These are phyloP conservation scores for Teratosphaeria viscida DNA, from an alignment of 2,329 filamentous ascomycete species.

Conservation along the genomic window DNA sequence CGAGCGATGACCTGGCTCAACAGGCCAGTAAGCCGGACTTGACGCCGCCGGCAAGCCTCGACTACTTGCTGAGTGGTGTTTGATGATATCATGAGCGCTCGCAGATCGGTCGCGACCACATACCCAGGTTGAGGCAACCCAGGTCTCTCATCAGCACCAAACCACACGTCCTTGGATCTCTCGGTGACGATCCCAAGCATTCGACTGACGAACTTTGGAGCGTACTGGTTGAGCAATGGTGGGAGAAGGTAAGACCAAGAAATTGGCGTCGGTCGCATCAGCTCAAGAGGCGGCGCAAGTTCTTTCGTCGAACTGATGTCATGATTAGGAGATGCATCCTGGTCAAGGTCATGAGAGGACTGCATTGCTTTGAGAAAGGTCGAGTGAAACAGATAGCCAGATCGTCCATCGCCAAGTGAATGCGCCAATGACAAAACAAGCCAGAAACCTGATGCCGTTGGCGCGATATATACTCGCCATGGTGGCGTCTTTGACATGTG, in stretches of 20 bases:
- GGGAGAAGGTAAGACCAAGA: conserved; percentile 36
- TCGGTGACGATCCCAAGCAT: conserved; percentile 26
- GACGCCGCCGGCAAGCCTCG: conserved; percentile 21
- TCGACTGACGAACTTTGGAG: conserved; percentile 27
- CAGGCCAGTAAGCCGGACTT: conserved; percentile 32
- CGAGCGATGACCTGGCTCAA: conserved; percentile 32
- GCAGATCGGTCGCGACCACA: conserved; percentile 21
- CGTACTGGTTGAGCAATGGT: conserved; percentile 28
- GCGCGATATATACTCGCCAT: conserved; percentile 34
- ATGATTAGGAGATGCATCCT: neutral
- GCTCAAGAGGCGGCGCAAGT: neutral
- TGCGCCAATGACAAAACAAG: conserved; percentile 36
- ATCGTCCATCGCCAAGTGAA: conserved; percentile 34
- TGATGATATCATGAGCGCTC: conserved; percentile 24
- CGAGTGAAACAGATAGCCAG: conserved; percentile 33
- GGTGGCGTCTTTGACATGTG: conserved; percentile 24
- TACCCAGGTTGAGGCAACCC: neutral
- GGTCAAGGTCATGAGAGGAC: neutral
- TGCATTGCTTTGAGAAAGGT: conserved; percentile 27
- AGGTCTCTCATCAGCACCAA: conserved; percentile 10
- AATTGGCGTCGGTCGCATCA: conserved; percentile 21
- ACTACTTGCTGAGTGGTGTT: conserved; percentile 21
- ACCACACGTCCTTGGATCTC: conserved; percentile 18
- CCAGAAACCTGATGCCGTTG: conserved; percentile 7
- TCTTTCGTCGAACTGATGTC: neutral